phyloP scores from a whole-genome alignment of 179 eudicot species.

The Beta macrorhiza region DNA sequence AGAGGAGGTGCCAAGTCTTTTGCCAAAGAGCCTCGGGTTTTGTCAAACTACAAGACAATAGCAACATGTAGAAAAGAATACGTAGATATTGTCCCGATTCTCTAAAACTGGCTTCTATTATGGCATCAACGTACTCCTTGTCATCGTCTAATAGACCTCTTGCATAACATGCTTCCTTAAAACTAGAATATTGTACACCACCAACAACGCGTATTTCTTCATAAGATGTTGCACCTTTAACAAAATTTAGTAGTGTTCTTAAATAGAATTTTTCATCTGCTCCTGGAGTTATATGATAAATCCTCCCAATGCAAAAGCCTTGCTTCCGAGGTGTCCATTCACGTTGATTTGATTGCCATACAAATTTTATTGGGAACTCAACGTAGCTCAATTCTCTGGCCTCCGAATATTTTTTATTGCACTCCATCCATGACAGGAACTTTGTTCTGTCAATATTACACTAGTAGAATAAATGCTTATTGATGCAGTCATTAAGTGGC shows the following conservation, averaged over 20 bases:
- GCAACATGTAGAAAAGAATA: neutral
- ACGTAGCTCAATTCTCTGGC: neutral
- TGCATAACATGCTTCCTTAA: neutral
- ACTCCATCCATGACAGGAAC: conserved; percentile 7
- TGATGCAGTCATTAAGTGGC: no score
- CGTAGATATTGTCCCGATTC: neutral
- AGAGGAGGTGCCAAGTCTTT: neutral
- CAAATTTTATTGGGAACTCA: neutral
- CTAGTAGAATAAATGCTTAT: no score
- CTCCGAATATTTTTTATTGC: neutral
- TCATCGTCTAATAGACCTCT: neutral
- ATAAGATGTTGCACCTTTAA: neutral
- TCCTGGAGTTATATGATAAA: neutral
- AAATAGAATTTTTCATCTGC: neutral
- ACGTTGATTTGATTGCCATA: neutral
- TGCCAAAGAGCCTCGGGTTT: neutral
- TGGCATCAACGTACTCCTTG: neutral
- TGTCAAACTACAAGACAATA: neutral
- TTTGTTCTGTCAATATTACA: neutral
- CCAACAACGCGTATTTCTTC: neutral
- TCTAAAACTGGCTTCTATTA: neutral
- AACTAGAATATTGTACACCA: neutral
- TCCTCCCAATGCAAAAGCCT: neutral
- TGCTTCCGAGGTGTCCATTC: neutral
- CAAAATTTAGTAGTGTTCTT: neutral